Base-by-base conservation (phyloP, 1,284 basidiomycete genomes). In the Amylostereum areolatum region DNA sequence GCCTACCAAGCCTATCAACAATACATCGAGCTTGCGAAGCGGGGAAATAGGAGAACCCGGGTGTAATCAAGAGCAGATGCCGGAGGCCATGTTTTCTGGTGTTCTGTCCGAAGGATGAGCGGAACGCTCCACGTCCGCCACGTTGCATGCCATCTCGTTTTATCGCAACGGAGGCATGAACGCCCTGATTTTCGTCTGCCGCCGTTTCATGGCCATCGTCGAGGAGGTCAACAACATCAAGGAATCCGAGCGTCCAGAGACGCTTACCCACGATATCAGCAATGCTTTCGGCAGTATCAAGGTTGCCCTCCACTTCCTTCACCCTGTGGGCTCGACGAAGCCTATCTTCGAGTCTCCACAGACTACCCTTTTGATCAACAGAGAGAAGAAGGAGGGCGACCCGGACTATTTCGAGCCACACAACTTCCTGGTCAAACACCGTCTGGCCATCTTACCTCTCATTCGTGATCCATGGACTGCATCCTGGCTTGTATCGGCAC, bases 291-390 rank as follows among this genome's bases (percentile, higher is more conserved):
- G 84, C 33, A 90, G 87, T 6, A 66, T 97, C 48, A 92, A 92
- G 65, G 83, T 93, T 39, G 84, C 85, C 1, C 74, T 97, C 27
- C 80, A 89, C 55, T 71, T 97, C 33, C 70, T 98, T 31, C 76
- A 83, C 50, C 83, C 86, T 6, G 73, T 98, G 43, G 78, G 91
- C 29, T 85, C 87, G 1, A 80, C 88, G 31, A 89, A 88, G 57
- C 80, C 89, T 10, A 72, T 97, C 27, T 77, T 93, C 50, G 94
- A 97, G 52, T 90, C 91, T 9, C 75, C 83, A 1, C 94, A 98
- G 64, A 96, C 93, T 0, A 64, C 75, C 2, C 69, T 89, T 24
- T 75, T 92, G 24, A 67, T 79, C 47, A 85, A 82, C n/a, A 78
- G 81, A 7, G 89, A 90, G 66, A 90, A 88, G 66, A 80, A 81